Conservation (phyloP, 2,329 filamentous ascomycete genomes). For the Massarina eburnea region DNA sequence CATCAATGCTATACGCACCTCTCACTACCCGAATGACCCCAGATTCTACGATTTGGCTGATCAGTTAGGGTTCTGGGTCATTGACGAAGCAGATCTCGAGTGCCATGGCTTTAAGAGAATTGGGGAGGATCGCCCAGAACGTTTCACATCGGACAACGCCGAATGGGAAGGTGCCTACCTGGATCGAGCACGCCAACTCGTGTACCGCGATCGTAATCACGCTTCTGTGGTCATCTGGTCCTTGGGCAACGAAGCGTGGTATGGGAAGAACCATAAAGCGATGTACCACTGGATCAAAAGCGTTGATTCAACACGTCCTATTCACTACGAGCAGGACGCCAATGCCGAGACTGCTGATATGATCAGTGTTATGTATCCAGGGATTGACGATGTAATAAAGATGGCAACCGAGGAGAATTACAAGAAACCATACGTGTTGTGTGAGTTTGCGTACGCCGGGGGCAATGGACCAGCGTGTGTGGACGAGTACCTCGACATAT, state of each 20-base stretch:
- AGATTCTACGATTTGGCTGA: constrained; percentile 62
- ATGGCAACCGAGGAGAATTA: constrained; percentile 46
- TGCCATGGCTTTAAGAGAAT: constrained; percentile 49
- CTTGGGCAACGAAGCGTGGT: constrained; percentile 73
- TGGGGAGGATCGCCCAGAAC: constrained; percentile 50
- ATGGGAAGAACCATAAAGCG: constrained; percentile 66
- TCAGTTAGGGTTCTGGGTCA: constrained; percentile 67
- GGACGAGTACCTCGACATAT: constrained; percentile 67
- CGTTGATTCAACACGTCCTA: constrained; percentile 59
- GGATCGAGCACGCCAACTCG: constrained; percentile 65
- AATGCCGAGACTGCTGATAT: constrained; percentile 64
- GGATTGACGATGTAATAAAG: constrained; percentile 54
- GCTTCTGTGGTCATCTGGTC: constrained; percentile 73
- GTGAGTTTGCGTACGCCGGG: constrained; percentile 48
- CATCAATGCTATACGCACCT: constrained; percentile 69
- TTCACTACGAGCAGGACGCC: constrained; percentile 69
- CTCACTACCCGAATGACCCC: constrained; percentile 68
- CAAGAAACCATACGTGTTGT: constrained; percentile 59
- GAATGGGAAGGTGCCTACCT: constrained; percentile 66
- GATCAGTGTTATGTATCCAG: constrained; percentile 68
- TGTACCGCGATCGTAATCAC: constrained; percentile 71
- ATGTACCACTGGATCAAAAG: constrained; percentile 67
- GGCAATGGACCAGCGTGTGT: constrained; percentile 72
- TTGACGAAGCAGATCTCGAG: constrained; percentile 58
- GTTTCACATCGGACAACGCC: constrained; percentile 63